Evolutionary conservation across 805 yeast species (phyloP).

Genomic region (Kodamaea sagamina): DNA sequence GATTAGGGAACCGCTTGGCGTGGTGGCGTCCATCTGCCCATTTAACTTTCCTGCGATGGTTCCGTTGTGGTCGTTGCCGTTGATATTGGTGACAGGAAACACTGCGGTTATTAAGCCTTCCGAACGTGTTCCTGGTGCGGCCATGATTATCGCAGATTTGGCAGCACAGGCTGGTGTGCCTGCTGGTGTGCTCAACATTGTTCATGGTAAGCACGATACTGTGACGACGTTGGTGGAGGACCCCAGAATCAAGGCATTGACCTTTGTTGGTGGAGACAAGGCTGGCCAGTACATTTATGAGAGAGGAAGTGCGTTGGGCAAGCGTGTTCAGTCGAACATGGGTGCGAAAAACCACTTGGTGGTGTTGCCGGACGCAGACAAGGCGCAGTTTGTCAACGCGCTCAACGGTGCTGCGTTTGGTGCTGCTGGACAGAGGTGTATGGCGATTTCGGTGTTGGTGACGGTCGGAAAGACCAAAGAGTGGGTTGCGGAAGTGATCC

Average conservation of each 20-base stretch:
- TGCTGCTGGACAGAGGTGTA: constrained; percentile 84
- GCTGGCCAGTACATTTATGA: constrained; percentile 76
- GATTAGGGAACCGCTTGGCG: constrained; percentile 76
- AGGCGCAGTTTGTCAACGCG: constrained; percentile 61
- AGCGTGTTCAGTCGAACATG: constrained; percentile 74
- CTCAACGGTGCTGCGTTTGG: constrained; percentile 78
- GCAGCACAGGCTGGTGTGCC: constrained; percentile 76
- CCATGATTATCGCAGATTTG: constrained; percentile 70
- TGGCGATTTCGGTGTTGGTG: constrained; percentile 74
- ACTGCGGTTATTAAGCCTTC: constrained; percentile 62
- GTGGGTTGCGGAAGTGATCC: constrained; percentile 63
- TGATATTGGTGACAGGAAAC: constrained; percentile 69
- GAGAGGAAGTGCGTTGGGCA: constrained; percentile 65
- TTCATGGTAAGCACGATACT: constrained; percentile 73
- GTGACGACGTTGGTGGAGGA: constrained; percentile 71
- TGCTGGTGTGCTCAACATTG: constrained; percentile 67
- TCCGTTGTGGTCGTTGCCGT: constrained; percentile 66
- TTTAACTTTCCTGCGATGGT: constrained; percentile 88
- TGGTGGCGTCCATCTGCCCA: constrained; percentile 75
- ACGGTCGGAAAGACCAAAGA: constrained; percentile 66
- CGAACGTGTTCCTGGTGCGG: constrained; percentile 82
- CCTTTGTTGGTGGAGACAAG: constrained; percentile 77
- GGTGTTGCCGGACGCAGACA: constrained; percentile 72
- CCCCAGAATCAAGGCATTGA: constrained; percentile 72
- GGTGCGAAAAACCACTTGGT: constrained; percentile 81